Evolutionary conservation across 2,329 filamentous ascomycete species (phyloP).

Genomic region (Colletotrichum sp.): DNA sequence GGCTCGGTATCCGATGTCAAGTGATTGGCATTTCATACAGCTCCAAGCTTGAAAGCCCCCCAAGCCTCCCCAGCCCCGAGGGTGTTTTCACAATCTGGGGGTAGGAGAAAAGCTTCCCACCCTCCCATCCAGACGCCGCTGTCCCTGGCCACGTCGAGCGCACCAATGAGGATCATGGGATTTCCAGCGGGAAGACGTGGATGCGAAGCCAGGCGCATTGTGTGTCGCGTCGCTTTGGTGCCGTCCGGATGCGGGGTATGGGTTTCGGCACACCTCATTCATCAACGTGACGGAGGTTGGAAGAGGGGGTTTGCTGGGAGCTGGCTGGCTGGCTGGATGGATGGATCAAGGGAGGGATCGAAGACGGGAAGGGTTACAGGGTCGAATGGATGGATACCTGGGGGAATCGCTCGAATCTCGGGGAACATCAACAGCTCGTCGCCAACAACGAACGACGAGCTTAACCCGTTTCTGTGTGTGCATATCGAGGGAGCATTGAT

Average conservation of each 20-base stretch:
- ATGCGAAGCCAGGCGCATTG: slow-evolving; percentile 17
- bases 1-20: neutral
- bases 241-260: slow-evolving; percentile 19
- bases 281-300: slow-evolving; percentile 10
- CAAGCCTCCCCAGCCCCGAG: neutral
- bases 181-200: neutral
- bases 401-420: slow-evolving; percentile 17
- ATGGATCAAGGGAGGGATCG: neutral
- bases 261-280: slow-evolving; percentile 15
- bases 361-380: neutral
- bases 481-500: neutral
- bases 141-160: neutral
- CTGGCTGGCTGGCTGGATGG: neutral
- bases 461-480: neutral
- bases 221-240: slow-evolving; percentile 16
- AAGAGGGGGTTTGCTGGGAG: neutral
- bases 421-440: neutral
- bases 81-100: neutral
- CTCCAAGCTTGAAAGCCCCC: neutral
- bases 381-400: slow-evolving; percentile 6
- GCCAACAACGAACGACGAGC: neutral
- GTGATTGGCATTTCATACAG: neutral
- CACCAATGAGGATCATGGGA: slow-evolving; percentile 1
- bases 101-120: slow-evolving; percentile 16
- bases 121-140: slow-evolving; percentile 11